Evolutionary conservation across 352 stramenopile species (phyloP).

Genomic region (Pythium rishiriense): DNA sequence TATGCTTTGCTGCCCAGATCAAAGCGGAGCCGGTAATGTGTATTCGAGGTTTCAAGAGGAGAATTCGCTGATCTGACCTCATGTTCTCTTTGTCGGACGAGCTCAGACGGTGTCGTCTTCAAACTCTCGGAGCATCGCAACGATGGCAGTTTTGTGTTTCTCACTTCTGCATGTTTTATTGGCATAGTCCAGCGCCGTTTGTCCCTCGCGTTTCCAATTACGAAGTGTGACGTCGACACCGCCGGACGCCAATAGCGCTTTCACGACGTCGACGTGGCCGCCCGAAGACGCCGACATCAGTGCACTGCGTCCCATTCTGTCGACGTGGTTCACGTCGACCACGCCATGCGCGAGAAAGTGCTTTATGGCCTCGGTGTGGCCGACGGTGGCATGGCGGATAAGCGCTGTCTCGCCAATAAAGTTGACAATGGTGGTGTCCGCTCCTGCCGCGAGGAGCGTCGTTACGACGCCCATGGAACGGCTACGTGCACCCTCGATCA

Average conservation of each 20-base stretch:
- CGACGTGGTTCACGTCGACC: background rate
- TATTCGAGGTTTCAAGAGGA: background rate
- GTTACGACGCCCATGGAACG: background rate
- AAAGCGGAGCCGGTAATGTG: background rate
- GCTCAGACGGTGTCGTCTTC: no score
- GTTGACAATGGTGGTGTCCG: background rate
- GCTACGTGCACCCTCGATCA: background rate
- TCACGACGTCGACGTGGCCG: background rate
- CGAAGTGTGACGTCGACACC: no score
- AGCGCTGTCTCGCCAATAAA: background rate
- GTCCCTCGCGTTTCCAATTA: no score
- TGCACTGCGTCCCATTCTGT: background rate
- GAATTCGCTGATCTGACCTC: no score
- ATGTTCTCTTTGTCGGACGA: no score
- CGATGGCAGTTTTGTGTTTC: no score
- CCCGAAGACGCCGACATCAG: background rate
- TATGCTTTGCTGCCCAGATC: background rate
- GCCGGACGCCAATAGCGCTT: background rate
- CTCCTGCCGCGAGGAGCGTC: background rate
- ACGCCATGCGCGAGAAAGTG: background rate
- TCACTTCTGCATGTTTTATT: no score
- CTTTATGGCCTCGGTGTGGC: background rate
- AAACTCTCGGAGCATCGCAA: no score
- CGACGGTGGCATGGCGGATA: background rate
- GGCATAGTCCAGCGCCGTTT: no score